phyloP scores from a whole-genome alignment of 768 basidiomycete genomes.

The Clavulina sp. region DNA sequence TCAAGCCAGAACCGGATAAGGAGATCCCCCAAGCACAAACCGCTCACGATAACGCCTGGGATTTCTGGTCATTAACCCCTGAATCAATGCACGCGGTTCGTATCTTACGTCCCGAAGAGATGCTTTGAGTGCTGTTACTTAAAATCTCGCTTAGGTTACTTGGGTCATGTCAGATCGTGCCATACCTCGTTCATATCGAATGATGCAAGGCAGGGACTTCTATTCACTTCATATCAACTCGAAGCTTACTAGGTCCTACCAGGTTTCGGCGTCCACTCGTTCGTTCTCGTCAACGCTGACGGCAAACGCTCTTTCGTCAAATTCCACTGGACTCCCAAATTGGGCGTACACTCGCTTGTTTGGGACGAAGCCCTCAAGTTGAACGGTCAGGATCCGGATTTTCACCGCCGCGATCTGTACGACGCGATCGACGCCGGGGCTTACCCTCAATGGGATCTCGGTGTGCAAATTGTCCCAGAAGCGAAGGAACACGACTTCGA shows the following conservation, averaged over 20 bases:
- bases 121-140: not conserved
- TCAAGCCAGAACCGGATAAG: conserved; percentile 71
- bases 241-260: conserved; percentile 28
- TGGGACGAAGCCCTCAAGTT: conserved; percentile 90
- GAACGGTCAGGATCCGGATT: conserved; percentile 72
- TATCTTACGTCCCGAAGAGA: conserved; percentile 13
- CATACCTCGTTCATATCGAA: conserved; percentile 63
- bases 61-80: conserved; percentile 54
- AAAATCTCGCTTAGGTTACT: conserved; percentile 41
- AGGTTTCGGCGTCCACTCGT: conserved; percentile 79
- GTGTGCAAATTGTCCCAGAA: conserved; percentile 55
- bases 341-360: conserved; percentile 65
- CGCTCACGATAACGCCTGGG: conserved; percentile 75
- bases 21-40: conserved; percentile 30
- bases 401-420: conserved; percentile 69
- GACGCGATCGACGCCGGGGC: conserved; percentile 63
- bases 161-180: conserved; percentile 79
- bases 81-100: conserved; percentile 29
- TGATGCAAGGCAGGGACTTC: not conserved
- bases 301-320: conserved; percentile 71
- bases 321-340: conserved; percentile 68
- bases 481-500: conserved; percentile 64
- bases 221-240: not conserved
- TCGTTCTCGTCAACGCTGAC: conserved; percentile 45
- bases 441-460: conserved; percentile 64